phyloP scores from a whole-genome alignment of 805 yeast species.

The Ogataea chonburiensis region DNA sequence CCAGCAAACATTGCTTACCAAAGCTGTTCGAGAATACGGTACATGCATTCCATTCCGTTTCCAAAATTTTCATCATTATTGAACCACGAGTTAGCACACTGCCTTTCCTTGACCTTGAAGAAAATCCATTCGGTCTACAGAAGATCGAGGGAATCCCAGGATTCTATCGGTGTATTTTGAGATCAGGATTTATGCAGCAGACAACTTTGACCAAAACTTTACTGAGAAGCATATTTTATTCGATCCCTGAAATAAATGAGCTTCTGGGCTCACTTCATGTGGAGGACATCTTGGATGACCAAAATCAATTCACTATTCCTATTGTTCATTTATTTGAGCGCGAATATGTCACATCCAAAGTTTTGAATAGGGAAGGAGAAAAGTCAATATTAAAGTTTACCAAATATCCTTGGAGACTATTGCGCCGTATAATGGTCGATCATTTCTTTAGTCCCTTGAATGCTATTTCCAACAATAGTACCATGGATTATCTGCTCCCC shows the following conservation, averaged over 20 bases:
- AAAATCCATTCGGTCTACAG: conserved; percentile 41
- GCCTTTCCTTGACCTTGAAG: conserved; percentile 40
- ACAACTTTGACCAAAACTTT: conserved; percentile 23
- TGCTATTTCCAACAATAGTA: conserved; percentile 19
- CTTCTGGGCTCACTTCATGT: conserved; percentile 9
- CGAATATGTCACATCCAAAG: conserved; percentile 21
- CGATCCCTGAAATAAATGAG: conserved; percentile 14
- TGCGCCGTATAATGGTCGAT: conserved; percentile 16
- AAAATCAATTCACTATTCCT: conserved; percentile 16
- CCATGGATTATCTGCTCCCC: conserved; percentile 22
- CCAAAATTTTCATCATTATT: conserved; percentile 44
- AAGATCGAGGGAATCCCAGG: conserved; percentile 41
- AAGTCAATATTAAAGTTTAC: not conserved
- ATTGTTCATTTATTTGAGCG: conserved; percentile 31
- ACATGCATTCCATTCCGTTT: conserved; percentile 42
- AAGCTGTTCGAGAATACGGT: conserved; percentile 38
- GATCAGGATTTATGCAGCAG: conserved; percentile 51
- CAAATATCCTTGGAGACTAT: conserved; percentile 5
- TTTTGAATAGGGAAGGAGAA: conserved; percentile 6
- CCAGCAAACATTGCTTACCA: conserved; percentile 48
- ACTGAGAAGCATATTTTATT: conserved; percentile 22
- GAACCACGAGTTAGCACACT: conserved; percentile 41
- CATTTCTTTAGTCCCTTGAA: conserved; percentile 21
- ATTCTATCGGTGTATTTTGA: conserved; percentile 46
- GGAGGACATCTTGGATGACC: conserved; percentile 12